Percentiles rank a stretch among this genome's conserved stretches.
Conservation (phyloP, 2,329 filamentous ascomycete genomes). For the Mollisia scopiformis region DNA sequence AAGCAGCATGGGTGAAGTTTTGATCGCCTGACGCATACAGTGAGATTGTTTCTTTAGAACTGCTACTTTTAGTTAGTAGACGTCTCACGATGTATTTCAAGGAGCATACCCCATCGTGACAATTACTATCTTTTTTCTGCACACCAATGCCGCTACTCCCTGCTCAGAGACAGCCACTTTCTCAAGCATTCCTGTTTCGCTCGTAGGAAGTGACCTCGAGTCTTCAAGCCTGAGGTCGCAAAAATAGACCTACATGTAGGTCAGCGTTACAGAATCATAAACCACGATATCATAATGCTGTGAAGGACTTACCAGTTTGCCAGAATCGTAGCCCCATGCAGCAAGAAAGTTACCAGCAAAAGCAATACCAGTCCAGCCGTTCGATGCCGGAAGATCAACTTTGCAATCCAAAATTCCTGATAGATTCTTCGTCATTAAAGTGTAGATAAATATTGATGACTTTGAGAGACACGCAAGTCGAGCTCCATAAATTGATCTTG, state of each 20-base stretch:
- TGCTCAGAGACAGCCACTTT: background rate
- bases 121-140: background rate
- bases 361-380: background rate
- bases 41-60: background rate
- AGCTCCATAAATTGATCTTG: background rate
- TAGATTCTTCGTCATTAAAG: background rate
- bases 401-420: background rate
- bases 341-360: background rate
- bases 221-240: background rate
- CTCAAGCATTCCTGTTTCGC: background rate
- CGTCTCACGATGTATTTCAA: background rate
- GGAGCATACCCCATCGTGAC: background rate
- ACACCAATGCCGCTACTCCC: background rate
- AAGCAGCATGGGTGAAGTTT: background rate
- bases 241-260: background rate
- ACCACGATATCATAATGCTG: too few relatives aligned
- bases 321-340: background rate
- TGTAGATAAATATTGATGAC: background rate
- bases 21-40: background rate
- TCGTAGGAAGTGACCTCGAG: background rate
- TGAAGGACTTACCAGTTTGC: background rate
- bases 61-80: background rate
- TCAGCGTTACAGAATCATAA: too few relatives aligned
- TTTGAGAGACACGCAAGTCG: background rate
- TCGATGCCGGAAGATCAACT: background rate